Evolutionary conservation across 2,329 filamentous ascomycete species (phyloP).

Genomic region (Amauroascus verrucosus): DNA sequence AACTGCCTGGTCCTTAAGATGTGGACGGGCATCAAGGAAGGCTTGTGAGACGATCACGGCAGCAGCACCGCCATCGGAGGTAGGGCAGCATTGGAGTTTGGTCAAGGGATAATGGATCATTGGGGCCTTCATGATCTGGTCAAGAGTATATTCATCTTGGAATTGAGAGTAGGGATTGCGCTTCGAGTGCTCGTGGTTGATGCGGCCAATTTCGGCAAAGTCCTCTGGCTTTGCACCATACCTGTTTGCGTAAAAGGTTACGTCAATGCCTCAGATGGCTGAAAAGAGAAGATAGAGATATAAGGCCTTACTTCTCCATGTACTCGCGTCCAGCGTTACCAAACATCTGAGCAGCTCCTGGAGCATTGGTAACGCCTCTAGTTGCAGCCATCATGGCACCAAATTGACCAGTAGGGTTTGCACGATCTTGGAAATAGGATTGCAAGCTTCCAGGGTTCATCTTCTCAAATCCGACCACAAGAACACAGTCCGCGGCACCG

Average conservation of each 20-base stretch:
- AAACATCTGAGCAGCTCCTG: slow-evolving; percentile 84
- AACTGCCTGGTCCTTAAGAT: slow-evolving; percentile 73
- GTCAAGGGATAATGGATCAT: slow-evolving; percentile 81
- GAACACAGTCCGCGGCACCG: slow-evolving; percentile 74
- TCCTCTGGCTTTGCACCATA: slow-evolving; percentile 74
- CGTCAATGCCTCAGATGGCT: neutral
- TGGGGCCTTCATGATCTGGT: slow-evolving; percentile 65
- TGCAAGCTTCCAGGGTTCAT: slow-evolving; percentile 89
- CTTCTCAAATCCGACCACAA: slow-evolving; percentile 95
- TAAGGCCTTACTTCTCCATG: slow-evolving; percentile 64
- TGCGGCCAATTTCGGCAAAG: slow-evolving; percentile 85
- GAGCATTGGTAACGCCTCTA: slow-evolving; percentile 68
- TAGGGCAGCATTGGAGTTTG: slow-evolving; percentile 97
- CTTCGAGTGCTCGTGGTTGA: slow-evolving; percentile 87
- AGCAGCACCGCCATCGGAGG: slow-evolving; percentile 82
- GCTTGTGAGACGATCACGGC: slow-evolving; percentile 78
- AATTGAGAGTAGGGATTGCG: slow-evolving; percentile 98
- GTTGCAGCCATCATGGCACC: slow-evolving; percentile 73
- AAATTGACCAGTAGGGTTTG: slow-evolving; percentile 65
- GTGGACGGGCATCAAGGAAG: slow-evolving; percentile 75
- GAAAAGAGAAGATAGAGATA: neutral
- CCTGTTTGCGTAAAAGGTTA: slow-evolving; percentile 33
- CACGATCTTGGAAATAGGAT: slow-evolving; percentile 72
- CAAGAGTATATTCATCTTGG: slow-evolving; percentile 76
- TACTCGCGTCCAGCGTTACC: slow-evolving; percentile 90